These are phyloP conservation scores for Eurotiales sp. DNA, from an alignment of 2,329 filamentous ascomycete species.

Conservation along the genomic window DNA sequence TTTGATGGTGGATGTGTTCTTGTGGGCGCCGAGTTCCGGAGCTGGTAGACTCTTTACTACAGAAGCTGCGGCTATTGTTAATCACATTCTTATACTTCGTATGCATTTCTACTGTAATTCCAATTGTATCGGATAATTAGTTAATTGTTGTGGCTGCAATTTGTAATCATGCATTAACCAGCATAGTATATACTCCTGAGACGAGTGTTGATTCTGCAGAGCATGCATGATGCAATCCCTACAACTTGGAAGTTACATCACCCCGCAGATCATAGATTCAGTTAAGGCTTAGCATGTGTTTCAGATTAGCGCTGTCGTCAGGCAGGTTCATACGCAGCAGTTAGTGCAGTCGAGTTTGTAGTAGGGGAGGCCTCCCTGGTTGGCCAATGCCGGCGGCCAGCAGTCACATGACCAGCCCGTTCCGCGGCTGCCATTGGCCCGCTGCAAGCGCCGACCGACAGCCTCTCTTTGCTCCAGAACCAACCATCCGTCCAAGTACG, in stretches of 20 bases:
- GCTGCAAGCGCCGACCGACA: constrained; percentile 10
- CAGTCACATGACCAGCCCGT: not conserved
- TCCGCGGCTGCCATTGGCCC: not conserved
- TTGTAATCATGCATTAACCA: no score
- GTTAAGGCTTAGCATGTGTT: constrained; percentile 1
- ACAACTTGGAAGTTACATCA: no score
- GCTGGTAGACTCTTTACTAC: not conserved
- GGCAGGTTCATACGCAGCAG: not conserved
- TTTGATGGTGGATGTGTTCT: not conserved
- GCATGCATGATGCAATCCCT: no score
- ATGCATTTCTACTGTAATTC: no score
- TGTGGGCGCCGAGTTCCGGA: not conserved
- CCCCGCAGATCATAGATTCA: not conserved
- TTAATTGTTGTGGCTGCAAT: no score
- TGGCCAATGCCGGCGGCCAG: not conserved
- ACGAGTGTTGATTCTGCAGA: no score
- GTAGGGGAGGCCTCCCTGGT: not conserved
- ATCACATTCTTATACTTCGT: not conserved
- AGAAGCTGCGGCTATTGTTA: not conserved
- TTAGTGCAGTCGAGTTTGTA: no score
- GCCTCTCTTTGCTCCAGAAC: constrained; percentile 8
- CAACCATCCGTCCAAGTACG: constrained; percentile 13
- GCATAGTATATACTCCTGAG: no score
- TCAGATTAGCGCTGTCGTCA: not conserved
- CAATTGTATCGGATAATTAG: no score